Conservation (phyloP, 345 rosid genomes). For the Salix viminalis region DNA sequence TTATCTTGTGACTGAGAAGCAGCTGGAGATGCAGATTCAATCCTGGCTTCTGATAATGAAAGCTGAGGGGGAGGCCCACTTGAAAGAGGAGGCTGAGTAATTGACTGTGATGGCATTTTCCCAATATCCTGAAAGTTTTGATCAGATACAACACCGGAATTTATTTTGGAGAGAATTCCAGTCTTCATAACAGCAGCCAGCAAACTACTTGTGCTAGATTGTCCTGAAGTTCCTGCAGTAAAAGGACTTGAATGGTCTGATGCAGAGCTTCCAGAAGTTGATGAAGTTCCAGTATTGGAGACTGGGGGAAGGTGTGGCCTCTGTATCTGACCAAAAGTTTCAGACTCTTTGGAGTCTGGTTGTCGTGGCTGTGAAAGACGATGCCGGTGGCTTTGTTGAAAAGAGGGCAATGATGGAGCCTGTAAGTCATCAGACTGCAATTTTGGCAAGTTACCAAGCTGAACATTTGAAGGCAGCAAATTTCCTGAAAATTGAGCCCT, state of each 20-base stretch:
- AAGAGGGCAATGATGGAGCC: conserved; percentile 25
- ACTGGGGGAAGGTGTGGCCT: conserved; percentile 29
- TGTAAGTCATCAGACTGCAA: conserved; percentile 26
- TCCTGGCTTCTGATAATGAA: conserved; percentile 33
- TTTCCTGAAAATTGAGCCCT: conserved; percentile 47
- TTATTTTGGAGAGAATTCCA: conserved; percentile 55
- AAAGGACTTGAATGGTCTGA: conserved; percentile 31
- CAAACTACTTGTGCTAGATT: conserved; percentile 56
- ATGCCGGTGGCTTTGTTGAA: conserved; percentile 22
- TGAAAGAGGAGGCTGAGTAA: conserved; percentile 34
- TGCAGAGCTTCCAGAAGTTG: conserved; percentile 28
- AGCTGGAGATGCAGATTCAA: conserved; percentile 28
- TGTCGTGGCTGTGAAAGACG: conserved; percentile 26
- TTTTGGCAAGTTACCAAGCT: conserved; percentile 24
- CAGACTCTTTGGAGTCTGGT: conserved; percentile 25
- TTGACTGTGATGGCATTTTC: conserved; percentile 30
- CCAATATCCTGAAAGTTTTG: conserved; percentile 27
- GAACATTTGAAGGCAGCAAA: conserved; percentile 32
- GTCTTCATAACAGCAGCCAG: conserved; percentile 70
- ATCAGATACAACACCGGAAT: conserved; percentile 28
- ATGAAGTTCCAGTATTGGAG: conserved; percentile 35
- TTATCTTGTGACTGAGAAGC: conserved; percentile 30
- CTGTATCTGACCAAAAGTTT: conserved; percentile 37
- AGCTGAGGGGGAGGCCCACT: conserved; percentile 28
- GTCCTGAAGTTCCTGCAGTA: conserved; percentile 38